Evolutionary conservation across 345 rosid genomes (phyloP), one percentile per base, ranked within the genome.

Genomic region (Arabis alpina): DNA sequence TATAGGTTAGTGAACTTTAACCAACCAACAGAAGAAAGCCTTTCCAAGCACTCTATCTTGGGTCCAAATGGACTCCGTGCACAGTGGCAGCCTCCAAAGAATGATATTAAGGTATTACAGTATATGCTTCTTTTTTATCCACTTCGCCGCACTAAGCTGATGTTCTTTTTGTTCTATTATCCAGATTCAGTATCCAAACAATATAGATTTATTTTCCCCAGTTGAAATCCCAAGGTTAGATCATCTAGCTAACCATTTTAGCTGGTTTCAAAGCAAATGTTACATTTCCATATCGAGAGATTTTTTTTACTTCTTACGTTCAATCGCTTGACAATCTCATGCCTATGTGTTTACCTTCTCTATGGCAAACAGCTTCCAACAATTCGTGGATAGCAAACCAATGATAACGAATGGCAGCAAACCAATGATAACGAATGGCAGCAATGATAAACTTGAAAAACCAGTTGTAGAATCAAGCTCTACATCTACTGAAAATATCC

Each of bases 31-130:
- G 90, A 88, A 42, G 97, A 94, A 80, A 84, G 92, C 54, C 96
- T 94, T 39, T 88, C 95, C 25, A 88, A 80, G 79, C 97, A 94
- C 80, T 91, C 99, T 60, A 81, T 94, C 72, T 76, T 94, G 64
- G 99, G 99, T 68, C 93, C 96, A 51, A 82, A 68, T 78, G 97
- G 97, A 71, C 91, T 91, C 60, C 52, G 61, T 79, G 97, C 90
- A 56, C 86, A 72, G 37, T 89, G 96, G 97, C 89, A 91, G 82
- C 90, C 90, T 11, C 95, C 97, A 0, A 80, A 41, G 76, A 79
- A 54, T 75, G 80, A 83, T 71, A 77, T 61, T 62, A 75, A 81
- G 90, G 99, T 94, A 80, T 37, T 72, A 0, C 44, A 47, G 54
- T 72, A 56, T 6, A 34, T 70, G 25, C 45, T 16, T 41, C 36